These are phyloP conservation scores for Ustilago crameri DNA, from an alignment of 1,284 basidiomycete genomes.

Conservation along the genomic window DNA sequence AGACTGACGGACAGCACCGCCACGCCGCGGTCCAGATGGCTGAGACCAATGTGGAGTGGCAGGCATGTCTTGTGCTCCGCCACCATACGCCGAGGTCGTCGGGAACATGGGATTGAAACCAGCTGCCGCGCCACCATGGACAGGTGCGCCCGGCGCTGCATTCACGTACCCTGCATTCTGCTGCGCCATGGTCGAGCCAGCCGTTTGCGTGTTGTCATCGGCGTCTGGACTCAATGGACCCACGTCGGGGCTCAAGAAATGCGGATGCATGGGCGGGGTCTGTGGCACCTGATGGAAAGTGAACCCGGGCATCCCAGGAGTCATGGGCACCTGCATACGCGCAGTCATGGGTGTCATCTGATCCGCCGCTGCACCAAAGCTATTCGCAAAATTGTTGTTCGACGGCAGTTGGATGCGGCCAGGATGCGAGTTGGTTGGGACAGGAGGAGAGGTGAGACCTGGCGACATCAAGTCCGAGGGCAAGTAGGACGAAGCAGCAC, in stretches of 20 bases:
- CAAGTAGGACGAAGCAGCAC: constrained; percentile 38
- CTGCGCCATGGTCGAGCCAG: constrained; percentile 6
- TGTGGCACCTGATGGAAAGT: constrained; percentile 68
- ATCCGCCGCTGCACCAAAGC: constrained; percentile 20
- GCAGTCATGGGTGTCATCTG: constrained; percentile 41
- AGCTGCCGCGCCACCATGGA: constrained; percentile 21
- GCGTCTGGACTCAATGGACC: constrained; percentile 59
- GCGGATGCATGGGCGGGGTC: constrained; percentile 68
- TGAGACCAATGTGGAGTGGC: constrained; percentile 62
- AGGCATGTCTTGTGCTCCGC: constrained; percentile 25
- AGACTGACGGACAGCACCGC: constrained; percentile 11
- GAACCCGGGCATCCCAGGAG: constrained; percentile 70
- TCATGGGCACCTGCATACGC: constrained; percentile 64
- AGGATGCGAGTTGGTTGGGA: constrained; percentile 32
- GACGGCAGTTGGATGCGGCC: constrained; percentile 61
- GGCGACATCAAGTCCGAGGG: constrained; percentile 53
- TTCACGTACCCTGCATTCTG: constrained; percentile 33
- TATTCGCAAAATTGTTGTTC: constrained; percentile 27
- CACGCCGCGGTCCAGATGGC: constrained; percentile 24
- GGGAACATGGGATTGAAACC: constrained; percentile 54
- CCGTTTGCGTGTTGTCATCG: constrained; percentile 52
- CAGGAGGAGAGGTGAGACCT: constrained; percentile 34
- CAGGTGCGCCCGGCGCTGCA: constrained; percentile 47
- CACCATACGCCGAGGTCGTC: constrained; percentile 1
- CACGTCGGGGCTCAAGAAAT: constrained; percentile 68